Conservation (phyloP, 129 eudicot species). For the Escallonia rubra region DNA sequence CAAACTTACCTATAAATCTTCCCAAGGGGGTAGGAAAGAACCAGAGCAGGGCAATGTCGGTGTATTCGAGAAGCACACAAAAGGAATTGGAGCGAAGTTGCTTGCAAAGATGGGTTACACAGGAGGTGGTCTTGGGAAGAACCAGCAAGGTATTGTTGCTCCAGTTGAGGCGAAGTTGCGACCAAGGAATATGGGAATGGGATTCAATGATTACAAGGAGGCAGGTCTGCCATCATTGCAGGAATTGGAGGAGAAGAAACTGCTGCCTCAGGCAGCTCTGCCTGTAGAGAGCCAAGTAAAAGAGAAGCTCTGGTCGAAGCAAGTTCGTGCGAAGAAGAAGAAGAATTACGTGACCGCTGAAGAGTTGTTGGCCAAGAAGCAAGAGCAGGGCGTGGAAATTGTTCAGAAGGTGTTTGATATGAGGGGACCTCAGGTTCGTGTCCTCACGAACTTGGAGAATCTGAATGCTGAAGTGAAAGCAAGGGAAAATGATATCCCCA, state of each 20-base stretch:
- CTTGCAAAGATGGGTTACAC: slow-evolving; percentile 13
- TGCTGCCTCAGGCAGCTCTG: not conserved
- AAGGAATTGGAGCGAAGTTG: slow-evolving; percentile 2
- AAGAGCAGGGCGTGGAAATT: slow-evolving; percentile 25
- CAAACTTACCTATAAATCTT: slow-evolving; percentile 30
- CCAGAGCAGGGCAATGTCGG: slow-evolving; percentile 14
- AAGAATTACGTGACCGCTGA: not conserved
- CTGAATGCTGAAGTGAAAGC: slow-evolving; percentile 69
- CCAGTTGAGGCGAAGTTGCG: slow-evolving; percentile 11
- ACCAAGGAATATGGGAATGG: slow-evolving; percentile 13
- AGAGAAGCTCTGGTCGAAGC: not conserved
- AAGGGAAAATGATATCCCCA: slow-evolving; percentile 50
- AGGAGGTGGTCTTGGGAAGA: slow-evolving; percentile 20
- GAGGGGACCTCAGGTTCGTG: slow-evolving; percentile 89
- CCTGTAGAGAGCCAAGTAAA: not conserved
- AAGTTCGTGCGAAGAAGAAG: slow-evolving; percentile 4
- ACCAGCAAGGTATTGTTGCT: slow-evolving; percentile 11
- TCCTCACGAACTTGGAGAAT: slow-evolving; percentile 67
- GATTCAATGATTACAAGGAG: slow-evolving; percentile 33
- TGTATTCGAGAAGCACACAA: slow-evolving; percentile 15
- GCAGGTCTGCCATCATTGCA: slow-evolving; percentile 15
- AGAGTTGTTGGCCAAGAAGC: slow-evolving; percentile 4
- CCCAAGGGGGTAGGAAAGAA: slow-evolving; percentile 28
- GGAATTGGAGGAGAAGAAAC: slow-evolving; percentile 10
- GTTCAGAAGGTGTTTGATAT: slow-evolving; percentile 75